Evolutionary conservation across 2,329 filamentous ascomycete species (phyloP).

Genomic region (Leptographium procerum): DNA sequence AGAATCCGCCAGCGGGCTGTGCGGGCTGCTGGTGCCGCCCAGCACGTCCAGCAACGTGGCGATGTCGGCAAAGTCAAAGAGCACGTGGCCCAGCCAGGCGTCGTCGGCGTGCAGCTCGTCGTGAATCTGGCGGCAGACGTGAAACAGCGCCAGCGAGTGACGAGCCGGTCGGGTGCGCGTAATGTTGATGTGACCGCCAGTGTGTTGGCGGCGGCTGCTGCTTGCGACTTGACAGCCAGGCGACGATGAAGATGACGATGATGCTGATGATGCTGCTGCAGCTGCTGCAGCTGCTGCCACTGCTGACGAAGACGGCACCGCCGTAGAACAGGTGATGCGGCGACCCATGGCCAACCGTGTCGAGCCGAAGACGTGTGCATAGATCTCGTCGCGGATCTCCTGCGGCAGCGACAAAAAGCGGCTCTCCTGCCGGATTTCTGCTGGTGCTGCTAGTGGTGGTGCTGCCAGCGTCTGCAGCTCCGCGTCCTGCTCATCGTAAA

Average conservation of each 20-base stretch:
- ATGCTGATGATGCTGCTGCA: neutral
- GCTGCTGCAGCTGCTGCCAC: neutral
- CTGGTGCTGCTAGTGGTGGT: too few relatives aligned
- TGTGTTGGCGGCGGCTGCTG: neutral
- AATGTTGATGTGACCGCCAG: neutral
- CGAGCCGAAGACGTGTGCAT: slow-evolving; percentile 10
- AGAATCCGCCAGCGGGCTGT: neutral
- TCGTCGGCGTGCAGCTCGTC: slow-evolving; percentile 11
- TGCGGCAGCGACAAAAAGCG: slow-evolving; percentile 10
- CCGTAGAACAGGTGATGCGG: slow-evolving; percentile 7
- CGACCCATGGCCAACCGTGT: slow-evolving; percentile 13
- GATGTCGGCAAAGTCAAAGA: slow-evolving; percentile 13
- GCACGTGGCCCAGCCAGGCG: slow-evolving; percentile 13
- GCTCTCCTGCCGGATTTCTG: slow-evolving; percentile 1
- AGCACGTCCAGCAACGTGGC: slow-evolving; percentile 14
- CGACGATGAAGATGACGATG: too few relatives aligned
- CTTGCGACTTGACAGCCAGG: too few relatives aligned
- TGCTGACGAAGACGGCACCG: neutral
- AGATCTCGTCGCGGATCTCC: slow-evolving; percentile 13
- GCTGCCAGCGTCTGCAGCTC: neutral
- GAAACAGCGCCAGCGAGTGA: slow-evolving; percentile 12
- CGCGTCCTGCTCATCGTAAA: neutral
- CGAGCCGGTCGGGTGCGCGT: slow-evolving; percentile 10
- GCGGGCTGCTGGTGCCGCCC: neutral
- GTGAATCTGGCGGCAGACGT: slow-evolving; percentile 12